Evolutionary conservation across 257 asterid species (phyloP).

Genomic region (Oldenlandia corymbosa): DNA sequence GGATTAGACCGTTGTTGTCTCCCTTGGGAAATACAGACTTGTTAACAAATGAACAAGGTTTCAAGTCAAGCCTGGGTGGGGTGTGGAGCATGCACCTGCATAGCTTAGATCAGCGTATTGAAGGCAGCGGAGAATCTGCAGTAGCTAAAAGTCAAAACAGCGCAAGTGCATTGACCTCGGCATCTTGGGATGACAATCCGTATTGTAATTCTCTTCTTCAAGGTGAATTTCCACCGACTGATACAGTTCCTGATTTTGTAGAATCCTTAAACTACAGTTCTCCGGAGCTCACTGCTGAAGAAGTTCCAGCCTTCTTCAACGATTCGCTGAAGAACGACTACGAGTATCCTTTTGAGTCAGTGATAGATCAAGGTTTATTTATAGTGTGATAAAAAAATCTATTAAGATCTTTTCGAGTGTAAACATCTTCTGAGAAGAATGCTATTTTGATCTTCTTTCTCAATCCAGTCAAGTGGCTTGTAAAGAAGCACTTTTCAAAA

Average conservation of each 20-base stretch:
- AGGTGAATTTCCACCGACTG: conserved; percentile 31
- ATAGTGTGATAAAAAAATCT: conserved; percentile 41
- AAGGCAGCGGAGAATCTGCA: conserved; percentile 28
- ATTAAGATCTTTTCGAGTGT: conserved; percentile 1
- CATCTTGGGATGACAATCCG: conserved; percentile 43
- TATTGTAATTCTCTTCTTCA: conserved; percentile 25
- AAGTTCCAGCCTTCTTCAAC: conserved; percentile 35
- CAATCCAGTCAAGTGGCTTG: conserved; percentile 28
- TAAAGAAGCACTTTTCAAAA: conserved; percentile 22
- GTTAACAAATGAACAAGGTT: conserved; percentile 21
- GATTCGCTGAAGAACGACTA: conserved; percentile 42
- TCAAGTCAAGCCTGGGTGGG: conserved; percentile 27
- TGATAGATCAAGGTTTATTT: conserved; percentile 64
- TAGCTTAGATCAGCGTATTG: conserved; percentile 29
- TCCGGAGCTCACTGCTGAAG: conserved; percentile 40
- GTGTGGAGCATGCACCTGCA: conserved; percentile 35
- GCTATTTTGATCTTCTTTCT: conserved; percentile 18
- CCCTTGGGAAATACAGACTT: conserved; percentile 27
- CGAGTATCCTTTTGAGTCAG: conserved; percentile 45
- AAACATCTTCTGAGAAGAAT: conserved; percentile 21
- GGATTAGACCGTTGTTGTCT: conserved; percentile 23
- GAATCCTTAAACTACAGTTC: conserved; percentile 34
- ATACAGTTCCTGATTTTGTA: conserved; percentile 20
- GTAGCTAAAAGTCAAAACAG: conserved; percentile 26
- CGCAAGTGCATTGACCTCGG: conserved; percentile 30